phyloP scores from a whole-genome alignment of 371 early-diverging fungal species.

The Zychaea mexicana region DNA sequence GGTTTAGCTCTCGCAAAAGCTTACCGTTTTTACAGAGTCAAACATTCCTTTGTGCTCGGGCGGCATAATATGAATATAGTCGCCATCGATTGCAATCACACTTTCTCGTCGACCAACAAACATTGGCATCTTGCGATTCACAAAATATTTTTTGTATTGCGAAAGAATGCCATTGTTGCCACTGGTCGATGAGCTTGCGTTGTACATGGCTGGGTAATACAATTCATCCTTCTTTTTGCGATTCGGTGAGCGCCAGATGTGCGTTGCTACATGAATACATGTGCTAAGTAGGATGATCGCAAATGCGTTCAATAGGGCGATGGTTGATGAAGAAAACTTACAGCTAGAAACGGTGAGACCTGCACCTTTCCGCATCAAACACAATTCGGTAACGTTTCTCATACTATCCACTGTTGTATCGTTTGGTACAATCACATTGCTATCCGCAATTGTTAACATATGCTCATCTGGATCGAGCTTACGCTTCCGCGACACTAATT shows the following conservation, averaged over 20 bases:
- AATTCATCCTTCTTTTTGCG: conserved; percentile 52
- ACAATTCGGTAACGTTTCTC: conserved; percentile 66
- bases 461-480: conserved; percentile 84
- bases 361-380: conserved; percentile 67
- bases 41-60: conserved; percentile 81
- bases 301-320: neutral
- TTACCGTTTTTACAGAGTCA: conserved; percentile 81
- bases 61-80: conserved; percentile 89
- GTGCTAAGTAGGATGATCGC: neutral
- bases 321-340: conserved; percentile 40
- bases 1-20: conserved; percentile 14
- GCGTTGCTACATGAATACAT: conserved; percentile 23
- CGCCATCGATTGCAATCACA: conserved; percentile 92
- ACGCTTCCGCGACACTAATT: conserved; percentile 84
- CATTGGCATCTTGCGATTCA: conserved; percentile 80
- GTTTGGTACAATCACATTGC: conserved; percentile 70
- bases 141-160: conserved; percentile 62
- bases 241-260: conserved; percentile 52
- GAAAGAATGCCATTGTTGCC: conserved; percentile 41
- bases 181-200: conserved; percentile 20
- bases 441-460: conserved; percentile 79
- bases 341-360: conserved; percentile 58
- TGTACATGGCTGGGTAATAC: conserved; percentile 33
- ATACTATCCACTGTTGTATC: conserved; percentile 78
- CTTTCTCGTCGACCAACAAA: conserved; percentile 85